These are phyloP conservation scores for Nymphaea colorata DNA, from an alignment of 164 flowering plant species.

Conservation along the genomic window DNA sequence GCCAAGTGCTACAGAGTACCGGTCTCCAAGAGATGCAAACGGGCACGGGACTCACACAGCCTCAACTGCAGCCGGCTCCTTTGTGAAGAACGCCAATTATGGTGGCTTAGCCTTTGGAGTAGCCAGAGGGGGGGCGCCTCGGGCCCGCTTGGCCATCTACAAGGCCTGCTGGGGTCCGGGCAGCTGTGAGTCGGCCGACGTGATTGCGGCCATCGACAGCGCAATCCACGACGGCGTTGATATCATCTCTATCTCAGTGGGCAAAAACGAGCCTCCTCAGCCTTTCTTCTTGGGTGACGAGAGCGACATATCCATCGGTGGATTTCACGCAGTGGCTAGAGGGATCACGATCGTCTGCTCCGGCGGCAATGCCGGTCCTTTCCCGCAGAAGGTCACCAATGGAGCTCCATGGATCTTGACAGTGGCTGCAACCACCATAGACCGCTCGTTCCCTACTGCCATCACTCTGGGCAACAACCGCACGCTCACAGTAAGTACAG, in stretches of 20 bases:
- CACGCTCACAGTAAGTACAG: neutral
- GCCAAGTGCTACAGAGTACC: neutral
- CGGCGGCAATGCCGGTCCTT: slow-evolving; percentile 41
- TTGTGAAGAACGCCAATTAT: slow-evolving; percentile 1
- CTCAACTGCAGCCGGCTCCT: slow-evolving; percentile 5
- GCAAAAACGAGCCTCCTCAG: too few relatives aligned
- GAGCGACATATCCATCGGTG: neutral
- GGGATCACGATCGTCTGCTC: slow-evolving; percentile 34
- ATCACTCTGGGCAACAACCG: slow-evolving; percentile 1
- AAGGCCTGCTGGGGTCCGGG: slow-evolving; percentile 4
- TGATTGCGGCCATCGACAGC: slow-evolving; percentile 4
- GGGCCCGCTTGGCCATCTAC: slow-evolving; percentile 6
- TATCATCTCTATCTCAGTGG: neutral
- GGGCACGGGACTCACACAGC: slow-evolving; percentile 9
- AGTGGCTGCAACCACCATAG: slow-evolving; percentile 40
- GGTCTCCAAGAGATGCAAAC: neutral
- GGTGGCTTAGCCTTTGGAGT: slow-evolving; percentile 2
- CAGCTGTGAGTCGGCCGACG: neutral
- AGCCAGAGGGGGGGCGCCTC: slow-evolving; percentile 8
- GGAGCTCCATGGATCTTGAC: slow-evolving; percentile 43
- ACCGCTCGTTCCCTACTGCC: slow-evolving; percentile 4
- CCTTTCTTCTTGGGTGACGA: neutral
- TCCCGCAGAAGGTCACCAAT: slow-evolving; percentile 27
- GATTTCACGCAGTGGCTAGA: slow-evolving; percentile 29
- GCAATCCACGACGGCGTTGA: slow-evolving; percentile 12